Evolutionary conservation across 2,329 filamentous ascomycete genomes (phyloP), one percentile per base, ranked within the genome.

Genomic region (Clonostachys byssicola): DNA sequence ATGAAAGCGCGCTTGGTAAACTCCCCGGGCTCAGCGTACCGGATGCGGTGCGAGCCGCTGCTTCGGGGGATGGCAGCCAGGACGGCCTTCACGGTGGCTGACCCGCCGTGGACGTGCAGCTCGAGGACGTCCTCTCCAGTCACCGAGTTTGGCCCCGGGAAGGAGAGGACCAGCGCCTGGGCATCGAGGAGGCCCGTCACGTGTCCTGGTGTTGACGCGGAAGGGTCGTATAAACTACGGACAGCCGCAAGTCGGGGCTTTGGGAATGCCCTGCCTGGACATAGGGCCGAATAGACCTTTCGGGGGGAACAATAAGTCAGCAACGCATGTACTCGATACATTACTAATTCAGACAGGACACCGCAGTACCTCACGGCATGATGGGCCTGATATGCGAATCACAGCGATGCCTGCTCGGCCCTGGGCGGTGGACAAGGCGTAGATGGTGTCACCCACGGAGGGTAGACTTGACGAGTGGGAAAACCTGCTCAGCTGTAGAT

Each of bases 111-210:
- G n/a, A 96, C 80, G 58, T 99, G 94, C 6, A 99, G 68, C 63
- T 99, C 94, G 3, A 99, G 77, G 2, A 97, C 76, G 60, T 96
- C 90, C 62, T 97, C 92, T 33, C 94, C 94, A 0, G 94, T 99
- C 9, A 89, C 90, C 0, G 91, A 95, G 43, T 80, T 80, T 0
- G 92, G 92, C 0, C 73, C 76, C 0, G 89, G 88, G 54, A 97
- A 96, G 67, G 87, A 89, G 30, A 97, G 77, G 3, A 96, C 75
- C 12, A 97, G 66, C 1, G 94, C 88, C 44, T 84, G 81, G 0
- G 90, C 81, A 61, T 99, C 94, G 34, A 84, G 67, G 40, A 96
- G 79, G 17, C 14, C 36, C 12, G 36, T 39, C 23, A 30, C 23
- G 23, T 30, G 23, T 30, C 23, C 23, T 9, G 47, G 12, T 45